These are phyloP conservation scores for Tripterygium wilfordii DNA, from an alignment of 177 flowering plant species.

Conservation along the genomic window DNA sequence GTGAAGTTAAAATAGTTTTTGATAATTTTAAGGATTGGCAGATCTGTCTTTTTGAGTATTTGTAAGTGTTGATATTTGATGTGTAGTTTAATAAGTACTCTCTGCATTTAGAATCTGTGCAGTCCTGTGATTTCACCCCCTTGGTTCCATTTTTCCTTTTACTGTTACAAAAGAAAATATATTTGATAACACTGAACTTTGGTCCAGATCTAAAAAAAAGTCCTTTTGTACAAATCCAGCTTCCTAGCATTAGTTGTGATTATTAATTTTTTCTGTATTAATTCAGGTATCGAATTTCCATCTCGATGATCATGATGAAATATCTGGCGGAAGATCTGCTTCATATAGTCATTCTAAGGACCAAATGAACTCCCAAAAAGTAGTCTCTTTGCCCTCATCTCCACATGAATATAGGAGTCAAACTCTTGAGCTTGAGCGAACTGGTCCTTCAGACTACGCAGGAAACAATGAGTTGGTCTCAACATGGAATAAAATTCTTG, in stretches of 20 bases:
- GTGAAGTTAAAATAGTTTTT: too few relatives aligned
- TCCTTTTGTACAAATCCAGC: too few relatives aligned
- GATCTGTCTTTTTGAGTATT: too few relatives aligned
- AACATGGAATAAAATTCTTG: constrained; percentile 78
- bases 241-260: neutral
- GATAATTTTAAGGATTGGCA: too few relatives aligned
- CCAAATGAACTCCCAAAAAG: constrained; percentile 61
- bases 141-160: too few relatives aligned
- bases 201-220: too few relatives aligned
- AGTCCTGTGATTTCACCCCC: too few relatives aligned
- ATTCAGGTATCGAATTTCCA: constrained; percentile 48
- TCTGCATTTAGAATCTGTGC: too few relatives aligned
- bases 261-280: neutral
- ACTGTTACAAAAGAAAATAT: too few relatives aligned
- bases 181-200: too few relatives aligned
- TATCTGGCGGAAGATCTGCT: constrained; percentile 47
- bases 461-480: constrained; percentile 46
- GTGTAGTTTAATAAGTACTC: too few relatives aligned
- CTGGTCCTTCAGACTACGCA: constrained; percentile 25
- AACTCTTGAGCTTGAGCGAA: constrained; percentile 40
- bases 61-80: too few relatives aligned
- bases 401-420: constrained; percentile 66
- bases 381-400: constrained; percentile 89
- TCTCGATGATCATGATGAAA: constrained; percentile 34
- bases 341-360: constrained; percentile 30